Percentiles rank a stretch among this genome's conserved stretches.
phyloP scores from a whole-genome alignment of 2,329 filamentous ascomycete genomes.

The Ascochyta koolunga region DNA sequence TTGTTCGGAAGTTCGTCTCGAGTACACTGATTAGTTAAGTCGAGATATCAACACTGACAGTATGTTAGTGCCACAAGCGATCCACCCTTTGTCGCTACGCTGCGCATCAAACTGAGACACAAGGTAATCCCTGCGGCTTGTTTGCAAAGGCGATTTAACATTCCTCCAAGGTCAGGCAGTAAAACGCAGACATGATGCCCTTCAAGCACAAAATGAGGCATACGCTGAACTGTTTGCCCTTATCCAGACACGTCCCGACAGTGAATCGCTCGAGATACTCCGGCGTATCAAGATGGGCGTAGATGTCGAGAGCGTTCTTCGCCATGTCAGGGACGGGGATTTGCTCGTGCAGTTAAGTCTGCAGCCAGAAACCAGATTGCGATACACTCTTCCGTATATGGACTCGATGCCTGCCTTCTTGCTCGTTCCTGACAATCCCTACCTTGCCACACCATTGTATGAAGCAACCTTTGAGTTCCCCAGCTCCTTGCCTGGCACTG shows the following conservation, averaged over 20 bases:
- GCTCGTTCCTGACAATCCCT: constrained; percentile 14
- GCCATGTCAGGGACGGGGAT: constrained; percentile 21
- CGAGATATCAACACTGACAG: not conserved
- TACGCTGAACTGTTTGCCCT: constrained; percentile 22
- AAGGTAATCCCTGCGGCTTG: not conserved
- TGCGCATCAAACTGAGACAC: constrained; percentile 9
- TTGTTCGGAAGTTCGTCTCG: constrained; percentile 8
- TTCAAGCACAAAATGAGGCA: constrained; percentile 17
- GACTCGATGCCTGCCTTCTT: constrained; percentile 14
- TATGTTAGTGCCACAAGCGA: constrained; percentile 7
- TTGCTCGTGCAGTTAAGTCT: constrained; percentile 19
- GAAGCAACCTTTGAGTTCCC: constrained; percentile 14
- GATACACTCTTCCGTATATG: constrained; percentile 17
- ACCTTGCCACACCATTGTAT: constrained; percentile 16
- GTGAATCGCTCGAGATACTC: constrained; percentile 19
- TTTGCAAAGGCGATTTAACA: not conserved
- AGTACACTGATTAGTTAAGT: not conserved
- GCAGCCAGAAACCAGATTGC: constrained; percentile 14
- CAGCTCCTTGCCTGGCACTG: not conserved
- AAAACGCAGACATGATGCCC: constrained; percentile 19
- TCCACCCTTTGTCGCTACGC: constrained; percentile 6
- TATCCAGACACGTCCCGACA: constrained; percentile 16
- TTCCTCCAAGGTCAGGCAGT: constrained; percentile 16
- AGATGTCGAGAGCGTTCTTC: constrained; percentile 17
- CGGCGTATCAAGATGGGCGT: constrained; percentile 21